Base-by-base conservation (phyloP, 495 filamentous ascomycete genomes). In the Parathielavia appendiculata region DNA sequence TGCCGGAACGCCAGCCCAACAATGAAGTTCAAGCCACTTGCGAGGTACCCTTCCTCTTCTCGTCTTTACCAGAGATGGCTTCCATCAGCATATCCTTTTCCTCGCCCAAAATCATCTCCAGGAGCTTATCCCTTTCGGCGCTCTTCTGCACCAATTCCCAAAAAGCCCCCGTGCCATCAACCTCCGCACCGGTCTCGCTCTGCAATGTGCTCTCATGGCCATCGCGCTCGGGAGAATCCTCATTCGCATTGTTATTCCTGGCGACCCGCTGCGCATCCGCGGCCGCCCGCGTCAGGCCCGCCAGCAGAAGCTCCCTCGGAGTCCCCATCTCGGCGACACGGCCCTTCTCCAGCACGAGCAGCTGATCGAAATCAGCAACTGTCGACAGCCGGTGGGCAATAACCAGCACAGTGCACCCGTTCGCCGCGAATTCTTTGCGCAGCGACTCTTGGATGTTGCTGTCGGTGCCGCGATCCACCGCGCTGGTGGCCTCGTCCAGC, bases 401-500 rank as follows among this genome's bases (percentile, higher is more conserved):
- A 16, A 89, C 85, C 46, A 95, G 84, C 1, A 88, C 89, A 1
- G 90, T 93, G 56, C 86, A 84, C 6, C 81, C 83, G 51, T 80
- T 76, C 3, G 86, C 79, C 66, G 84, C 86, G 48, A 81, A 76
- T 51, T 89, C 83, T 83, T 82, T 51, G 84, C 90, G 14, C 38
- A 93, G 77, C 5, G 83, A 81, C n/a, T 80, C 81, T 69, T 92
- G 86, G 34, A 93, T 81, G 23, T 82, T 79, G 23, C 76, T 74
- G 63, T 91, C 88, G 58, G 86, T 87, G 26, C 77, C 79, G 12
- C 81, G 78, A 67, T 95, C 90, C n/a, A 95, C 75, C 22, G 89
- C 86, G 66, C 83, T 85, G 4, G 90, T 95, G 6, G 89, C 89
- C 66, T 96, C 91, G 67, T 95, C 91, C 51, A 96, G 75, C 17